Base-by-base conservation (phyloP, 202 grass and related monocot genomes). In the Zizania palustris region DNA sequence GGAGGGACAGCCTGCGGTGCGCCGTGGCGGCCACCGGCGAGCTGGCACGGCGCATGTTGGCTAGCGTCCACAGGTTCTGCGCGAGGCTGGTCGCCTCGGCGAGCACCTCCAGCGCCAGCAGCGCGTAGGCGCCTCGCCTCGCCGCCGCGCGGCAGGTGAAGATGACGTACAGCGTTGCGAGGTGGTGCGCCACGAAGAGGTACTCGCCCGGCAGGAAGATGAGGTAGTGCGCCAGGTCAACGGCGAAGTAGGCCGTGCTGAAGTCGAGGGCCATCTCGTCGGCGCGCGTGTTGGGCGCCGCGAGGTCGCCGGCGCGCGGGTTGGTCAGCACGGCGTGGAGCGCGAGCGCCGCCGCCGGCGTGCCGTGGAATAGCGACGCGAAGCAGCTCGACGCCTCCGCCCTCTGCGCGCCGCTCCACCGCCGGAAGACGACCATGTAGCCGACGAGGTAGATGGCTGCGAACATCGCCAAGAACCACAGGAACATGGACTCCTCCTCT, bases 61-160 rank as follows among this genome's bases (percentile, higher is more conserved):
- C 78, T 12, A 93, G 88, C 54, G 88, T 97, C 93, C 90, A 97
- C 28, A 71, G 62, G 43, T 97, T 93, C 84, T 97, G 93, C 79
- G 69, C 81, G 9, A 87, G 69, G 59, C 90, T 93, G 75, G 90
- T 97, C 28, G 76, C 65, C 74, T 97, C 88, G 8, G 88, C 85
- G 16, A 91, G 73, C 55, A 83, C 85, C 40, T 85, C 85, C 37
- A 91, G 72, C 14, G 84, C 83, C 4, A 91, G 83, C 18, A 93
- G 22, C 37, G 67, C 71, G 55, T 67, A 82, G 11, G 93, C 93
- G 63, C 93, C 88, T 5, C 79, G 81, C 5, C 19, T 79, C 5
- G 81, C 85, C 4, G 83, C 82, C 56, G 53, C 83, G 9, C 88
- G 93, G 82, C 93, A 93, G 46, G 93, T 93, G 59, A 79, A 33